Evolutionary conservation across 202 grass and related monocot genomes (phyloP).

Genomic region (Digitaria exilis): DNA sequence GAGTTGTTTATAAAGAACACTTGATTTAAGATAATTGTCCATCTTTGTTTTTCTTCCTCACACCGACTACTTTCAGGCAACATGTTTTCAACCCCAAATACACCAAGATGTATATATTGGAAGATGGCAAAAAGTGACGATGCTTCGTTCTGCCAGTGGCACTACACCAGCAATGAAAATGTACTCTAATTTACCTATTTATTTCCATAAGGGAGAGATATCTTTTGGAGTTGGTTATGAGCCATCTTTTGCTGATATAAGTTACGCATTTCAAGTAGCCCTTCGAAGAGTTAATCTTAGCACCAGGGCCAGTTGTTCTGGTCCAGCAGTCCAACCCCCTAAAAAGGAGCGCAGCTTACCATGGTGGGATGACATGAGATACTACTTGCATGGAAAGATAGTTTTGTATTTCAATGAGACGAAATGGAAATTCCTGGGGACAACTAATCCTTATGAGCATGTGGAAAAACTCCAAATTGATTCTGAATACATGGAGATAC

Average conservation of each 20-base stretch:
- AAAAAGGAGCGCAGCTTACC: slow-evolving; percentile 96
- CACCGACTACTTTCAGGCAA: slow-evolving; percentile 61
- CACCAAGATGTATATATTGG: slow-evolving; percentile 89
- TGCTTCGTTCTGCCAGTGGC: slow-evolving; percentile 97
- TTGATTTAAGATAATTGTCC: neutral
- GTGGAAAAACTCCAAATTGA: slow-evolving; percentile 83
- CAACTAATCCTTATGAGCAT: slow-evolving; percentile 94
- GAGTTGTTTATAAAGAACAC: neutral
- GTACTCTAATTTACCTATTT: slow-evolving; percentile 92
- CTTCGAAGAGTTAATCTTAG: slow-evolving; percentile 89
- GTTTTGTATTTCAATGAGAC: slow-evolving; percentile 86
- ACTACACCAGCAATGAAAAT: slow-evolving; percentile 97
- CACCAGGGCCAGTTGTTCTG: slow-evolving; percentile 55
- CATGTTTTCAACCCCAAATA: slow-evolving; percentile 99
- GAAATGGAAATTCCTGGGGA: slow-evolving; percentile 83
- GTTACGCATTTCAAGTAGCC: slow-evolving; percentile 94
- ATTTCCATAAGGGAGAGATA: slow-evolving; percentile 93
- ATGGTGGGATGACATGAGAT: slow-evolving; percentile 99
- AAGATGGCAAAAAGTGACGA: slow-evolving; percentile 86
- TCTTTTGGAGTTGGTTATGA: slow-evolving; percentile 99
- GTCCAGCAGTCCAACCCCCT: slow-evolving; percentile 49
- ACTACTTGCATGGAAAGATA: slow-evolving; percentile 97
- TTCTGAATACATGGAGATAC: slow-evolving; percentile 93
- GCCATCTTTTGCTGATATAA: slow-evolving; percentile 96
- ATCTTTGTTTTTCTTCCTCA: slow-evolving; percentile 11